Base-by-base conservation (phyloP, 2,329 filamentous ascomycete genomes). In the Cladosporium sphaerospermum region DNA sequence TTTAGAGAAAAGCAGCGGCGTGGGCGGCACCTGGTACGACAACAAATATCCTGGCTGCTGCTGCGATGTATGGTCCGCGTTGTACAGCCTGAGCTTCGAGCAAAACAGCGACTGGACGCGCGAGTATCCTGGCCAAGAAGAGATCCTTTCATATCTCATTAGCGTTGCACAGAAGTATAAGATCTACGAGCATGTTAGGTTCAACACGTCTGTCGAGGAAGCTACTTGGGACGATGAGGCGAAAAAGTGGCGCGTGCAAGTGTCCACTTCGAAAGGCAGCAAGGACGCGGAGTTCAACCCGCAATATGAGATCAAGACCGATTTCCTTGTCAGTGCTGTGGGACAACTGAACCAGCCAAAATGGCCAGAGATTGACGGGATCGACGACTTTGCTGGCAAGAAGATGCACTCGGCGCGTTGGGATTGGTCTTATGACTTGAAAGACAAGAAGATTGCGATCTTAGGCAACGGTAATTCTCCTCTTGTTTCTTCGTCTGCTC, bases 61-160 rank as follows among this genome's bases (percentile, higher is more conserved):
- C 57, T 80, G 77, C 56, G 78, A 79, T 61, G 77, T 81, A 9
- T 77, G 73, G 72, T 77, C 73, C 33, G 68, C 75, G 45, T 67
- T 84, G 3, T 84, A 84, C 67, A 79, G 74, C 41, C 83, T 77
- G 64, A 82, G 78, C 5, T 84, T 84, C 59, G 80, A 78, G 34
- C 79, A 81, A 48, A 83, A 82, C 49, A 69, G 78, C 2, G 71
- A 77, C 57, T 82, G 81, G 80, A 76, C 76, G 1, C 68, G 78
- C 14, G 73, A 80, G 51, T 83, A 81, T 59, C 77, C 81, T 0
- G 77, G 78, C 0, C 80, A 84, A 59, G 78, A 82, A 61, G 81
- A 84, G 61, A 80, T 84, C 16, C 69, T 80, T 33, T 71, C 76
- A 18, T 83, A 84, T 58, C 70, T 84, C 2, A 71, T 75, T 44